Evolutionary conservation across 2,329 filamentous ascomycete species (phyloP).

Genomic region (Myotisia sp.): DNA sequence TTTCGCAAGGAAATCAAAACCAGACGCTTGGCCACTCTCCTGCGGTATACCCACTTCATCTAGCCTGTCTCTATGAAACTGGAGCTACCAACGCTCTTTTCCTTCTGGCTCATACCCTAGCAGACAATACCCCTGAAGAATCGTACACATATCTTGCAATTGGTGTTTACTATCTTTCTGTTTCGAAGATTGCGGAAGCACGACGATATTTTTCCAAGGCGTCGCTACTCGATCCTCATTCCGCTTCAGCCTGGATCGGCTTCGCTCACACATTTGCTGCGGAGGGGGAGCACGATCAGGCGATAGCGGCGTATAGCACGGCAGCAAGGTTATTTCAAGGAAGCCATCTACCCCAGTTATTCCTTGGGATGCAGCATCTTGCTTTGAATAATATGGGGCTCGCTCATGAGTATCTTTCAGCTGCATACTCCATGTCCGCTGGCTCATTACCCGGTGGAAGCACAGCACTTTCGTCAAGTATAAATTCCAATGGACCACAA

Average conservation of each 20-base stretch:
- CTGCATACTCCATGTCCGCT: constrained; percentile 54
- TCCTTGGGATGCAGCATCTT: constrained; percentile 96
- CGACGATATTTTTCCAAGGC: constrained; percentile 94
- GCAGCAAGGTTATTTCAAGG: constrained; percentile 91
- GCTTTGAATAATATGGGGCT: constrained; percentile 88
- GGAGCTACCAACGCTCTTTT: constrained; percentile 78
- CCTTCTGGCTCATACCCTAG: constrained; percentile 79
- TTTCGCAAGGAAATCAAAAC: constrained; percentile 18
- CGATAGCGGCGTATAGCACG: constrained; percentile 92
- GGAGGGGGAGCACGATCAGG: constrained; percentile 95
- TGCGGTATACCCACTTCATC: constrained; percentile 68
- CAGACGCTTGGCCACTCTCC: constrained; percentile 32
- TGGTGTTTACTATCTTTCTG: constrained; percentile 84
- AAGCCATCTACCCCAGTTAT: constrained; percentile 87
- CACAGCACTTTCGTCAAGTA: constrained; percentile 13
- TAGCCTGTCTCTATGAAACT: constrained; percentile 82
- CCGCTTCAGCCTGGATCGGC: constrained; percentile 94
- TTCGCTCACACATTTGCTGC: constrained; percentile 97
- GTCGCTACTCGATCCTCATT: constrained; percentile 93
- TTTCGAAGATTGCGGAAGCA: constrained; percentile 79
- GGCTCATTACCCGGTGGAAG: constrained; percentile 22
- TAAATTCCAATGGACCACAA: constrained; percentile 15
- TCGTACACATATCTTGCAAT: constrained; percentile 89
- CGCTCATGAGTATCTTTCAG: constrained; percentile 86
- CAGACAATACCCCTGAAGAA: constrained; percentile 80